Evolutionary conservation across 2,329 filamentous ascomycete species (phyloP), one percentile per base, ranked within the genome.

Genomic region (Penicillium sp.): DNA sequence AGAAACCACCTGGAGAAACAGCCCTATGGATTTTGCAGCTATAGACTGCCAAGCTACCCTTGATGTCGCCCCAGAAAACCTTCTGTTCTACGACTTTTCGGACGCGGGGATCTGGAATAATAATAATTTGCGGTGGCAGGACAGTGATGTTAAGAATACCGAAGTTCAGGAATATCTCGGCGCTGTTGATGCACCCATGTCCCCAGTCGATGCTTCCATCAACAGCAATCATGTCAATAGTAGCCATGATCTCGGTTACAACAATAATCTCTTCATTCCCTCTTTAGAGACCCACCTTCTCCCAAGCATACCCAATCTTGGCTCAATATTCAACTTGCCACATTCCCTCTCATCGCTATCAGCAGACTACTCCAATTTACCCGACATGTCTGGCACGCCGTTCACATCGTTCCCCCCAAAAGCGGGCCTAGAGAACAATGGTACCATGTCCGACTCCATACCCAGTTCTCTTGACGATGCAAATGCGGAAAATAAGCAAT

Each of bases 321-420:
- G 30, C 3, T 57, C 55, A 21, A 57, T 57, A 53, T 57, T 57
- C 16, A 53, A 57, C 38, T 20, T 57, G 21, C 55, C 55, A 9
- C 35, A 53, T 33, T 52, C 49, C 16, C 43, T 53, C 14, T 53
- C 51, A 5, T 53, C 52, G 7, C 35, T 54, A 38, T 35, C 43
- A 26, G 43, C 52, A 16, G 45, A 47, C 16, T 47, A 54, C 20
- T 20, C 28, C 8, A 38, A 47, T 21, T 6, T 45, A 28, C 30
- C 11, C 20, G 18, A 33, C 33, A 43, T 23, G 3, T 26, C 24
- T 1, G 20, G 16, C 23, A 28, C 12, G 3, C 8, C 43, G 3
- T 47, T 40, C 43, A 26, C 21, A 12, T 21, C 43, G 14, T 47
- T 40, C 1, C 14, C 24, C 3, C 5, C n/a, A 9, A 54, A 47